phyloP scores from a whole-genome alignment of 768 basidiomycete genomes.

The Omphalotus guepiniiformis region DNA sequence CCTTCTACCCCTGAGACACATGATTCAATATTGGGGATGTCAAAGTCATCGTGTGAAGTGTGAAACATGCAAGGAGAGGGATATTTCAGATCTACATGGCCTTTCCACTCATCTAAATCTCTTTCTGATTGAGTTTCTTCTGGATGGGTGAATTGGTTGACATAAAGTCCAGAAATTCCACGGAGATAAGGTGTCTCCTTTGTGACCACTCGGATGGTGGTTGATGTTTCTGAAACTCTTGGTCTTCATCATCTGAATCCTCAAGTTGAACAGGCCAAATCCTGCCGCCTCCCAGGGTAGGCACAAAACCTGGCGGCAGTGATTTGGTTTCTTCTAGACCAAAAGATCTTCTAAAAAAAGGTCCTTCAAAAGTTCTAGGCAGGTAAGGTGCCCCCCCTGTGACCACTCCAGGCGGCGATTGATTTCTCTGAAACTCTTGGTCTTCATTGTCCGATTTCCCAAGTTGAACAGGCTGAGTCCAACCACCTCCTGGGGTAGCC shows the following conservation, averaged over 20 bases:
- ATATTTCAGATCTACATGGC: background rate
- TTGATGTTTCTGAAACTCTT: background rate
- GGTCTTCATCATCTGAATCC: background rate
- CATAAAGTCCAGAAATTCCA: background rate
- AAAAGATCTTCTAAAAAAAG: no score
- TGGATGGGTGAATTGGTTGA: background rate
- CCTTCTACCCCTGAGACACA: conserved; percentile 1
- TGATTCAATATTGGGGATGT: background rate
- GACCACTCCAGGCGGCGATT: background rate
- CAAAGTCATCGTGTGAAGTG: background rate
- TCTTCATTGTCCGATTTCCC: no score
- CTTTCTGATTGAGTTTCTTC: no score
- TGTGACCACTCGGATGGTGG: background rate
- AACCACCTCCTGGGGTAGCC: no score
- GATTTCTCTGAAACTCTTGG: background rate
- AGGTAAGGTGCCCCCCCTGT: background rate
- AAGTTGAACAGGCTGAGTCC: no score
- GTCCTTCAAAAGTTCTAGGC: background rate
- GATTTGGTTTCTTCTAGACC: no score
- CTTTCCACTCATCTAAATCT: no score
- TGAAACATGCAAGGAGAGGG: background rate
- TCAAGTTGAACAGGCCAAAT: no score
- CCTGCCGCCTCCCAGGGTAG: no score
- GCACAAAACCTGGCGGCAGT: no score
- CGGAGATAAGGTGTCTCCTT: background rate